Evolutionary conservation across 1,284 basidiomycete species (phyloP), one percentile per base, ranked within the genome.

Genomic region (Ustilago loliicola): DNA sequence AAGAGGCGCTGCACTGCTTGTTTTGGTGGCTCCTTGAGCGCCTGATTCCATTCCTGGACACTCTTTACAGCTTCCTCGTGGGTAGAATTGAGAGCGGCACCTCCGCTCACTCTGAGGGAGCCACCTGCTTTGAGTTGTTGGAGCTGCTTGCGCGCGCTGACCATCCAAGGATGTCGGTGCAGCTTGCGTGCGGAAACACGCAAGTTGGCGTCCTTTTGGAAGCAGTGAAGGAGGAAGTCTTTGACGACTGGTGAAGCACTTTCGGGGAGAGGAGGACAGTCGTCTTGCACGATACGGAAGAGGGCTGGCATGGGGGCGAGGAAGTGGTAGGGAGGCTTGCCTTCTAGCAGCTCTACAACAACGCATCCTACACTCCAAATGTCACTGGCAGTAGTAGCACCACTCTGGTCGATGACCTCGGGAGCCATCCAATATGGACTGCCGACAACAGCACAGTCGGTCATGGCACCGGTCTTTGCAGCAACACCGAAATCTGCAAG

Each of bases 1-100:
- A 61, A 61, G 0, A 66, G 47, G 38, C 76, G 71, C 6, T 61
- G 58, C 0, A 51, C 59, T 15, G 66, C 54, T 21, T 70, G 66
- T 29, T 74, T 72, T 5, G 66, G 90, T 80, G 86, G 94, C 93
- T 95, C 88, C 92, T 95, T 83, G 63, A 99, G 88, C 0, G 95
- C 95, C 85, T 98, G 94, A 82, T 99, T 99, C 96, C 96, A 99
- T 86, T 98, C 94, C 87, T 97, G 95, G 23, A 99, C 96, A 81
- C 93, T 92, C 84, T 95, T 89, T 47, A 99, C 94, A 15, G 94
- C 94, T 83, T 98, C 94, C 77, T 98, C 94, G 84, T 93, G 96
- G 3, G 80, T 77, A 1, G 70, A 75, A 36, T 72, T 66, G 55
- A 71, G 30, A n/a, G 59, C 32, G 13, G 55, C 55, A 10, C 59